Conservation (phyloP, 192 early-diverging fungal genomes). For the Thamnidium elegans region DNA sequence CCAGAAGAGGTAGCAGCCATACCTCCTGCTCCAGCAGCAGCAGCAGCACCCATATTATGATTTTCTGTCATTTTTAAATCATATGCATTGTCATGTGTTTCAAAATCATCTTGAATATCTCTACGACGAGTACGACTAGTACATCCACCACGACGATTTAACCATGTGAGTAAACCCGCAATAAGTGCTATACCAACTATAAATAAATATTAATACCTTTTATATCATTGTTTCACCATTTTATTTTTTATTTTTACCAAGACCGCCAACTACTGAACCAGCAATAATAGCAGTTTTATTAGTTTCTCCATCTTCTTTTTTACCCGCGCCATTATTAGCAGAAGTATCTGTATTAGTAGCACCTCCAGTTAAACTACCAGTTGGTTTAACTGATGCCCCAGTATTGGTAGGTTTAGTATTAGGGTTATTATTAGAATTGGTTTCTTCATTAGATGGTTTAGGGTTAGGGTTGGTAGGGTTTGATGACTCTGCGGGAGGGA, state of each 20-base stretch:
- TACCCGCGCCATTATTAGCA: neutral
- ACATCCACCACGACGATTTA: conserved; percentile 36
- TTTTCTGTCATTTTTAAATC: conserved; percentile 25
- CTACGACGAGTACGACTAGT: conserved; percentile 15
- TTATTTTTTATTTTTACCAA: conserved; percentile 13
- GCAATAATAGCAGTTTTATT: conserved; percentile 20
- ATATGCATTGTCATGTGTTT: conserved; percentile 27
- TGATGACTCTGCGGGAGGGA: neutral
- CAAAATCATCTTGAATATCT: conserved; percentile 8
- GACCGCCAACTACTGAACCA: conserved; percentile 18
- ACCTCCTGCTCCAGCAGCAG: neutral
- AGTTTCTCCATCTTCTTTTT: neutral
- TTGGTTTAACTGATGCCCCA: too few species aligned
- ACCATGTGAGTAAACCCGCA: conserved; percentile 31
- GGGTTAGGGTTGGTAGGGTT: neutral
- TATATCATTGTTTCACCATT: neutral
- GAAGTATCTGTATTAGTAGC: neutral
- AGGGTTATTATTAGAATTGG: neutral
- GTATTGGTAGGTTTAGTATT: neutral
- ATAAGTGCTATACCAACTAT: conserved; percentile 31
- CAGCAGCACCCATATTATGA: neutral
- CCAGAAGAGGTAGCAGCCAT: conserved; percentile 9
- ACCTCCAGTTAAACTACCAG: neutral
- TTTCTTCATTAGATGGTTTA: neutral
- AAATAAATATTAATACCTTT: neutral